phyloP scores from a whole-genome alignment of 1,284 basidiomycete genomes.

The Leccinum angustisporum region DNA sequence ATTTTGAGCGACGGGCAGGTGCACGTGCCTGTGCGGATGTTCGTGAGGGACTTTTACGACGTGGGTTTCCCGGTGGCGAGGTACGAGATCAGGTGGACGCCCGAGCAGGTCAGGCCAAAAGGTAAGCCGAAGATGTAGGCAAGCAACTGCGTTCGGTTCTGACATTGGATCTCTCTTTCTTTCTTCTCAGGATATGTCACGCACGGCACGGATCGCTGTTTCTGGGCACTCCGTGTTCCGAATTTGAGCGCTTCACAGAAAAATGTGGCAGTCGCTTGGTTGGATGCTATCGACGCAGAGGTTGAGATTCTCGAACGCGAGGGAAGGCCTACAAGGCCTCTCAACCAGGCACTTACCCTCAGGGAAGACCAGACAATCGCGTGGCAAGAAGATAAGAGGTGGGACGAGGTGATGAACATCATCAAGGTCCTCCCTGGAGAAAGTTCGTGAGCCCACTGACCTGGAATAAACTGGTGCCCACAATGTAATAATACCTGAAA shows the following conservation, averaged over 20 bases:
- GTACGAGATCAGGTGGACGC: constrained; percentile 49
- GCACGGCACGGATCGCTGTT: constrained; percentile 60
- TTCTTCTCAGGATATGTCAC: constrained; percentile 46
- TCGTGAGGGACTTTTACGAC: constrained; percentile 57
- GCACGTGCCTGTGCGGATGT: constrained; percentile 62
- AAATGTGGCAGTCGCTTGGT: too few species aligned
- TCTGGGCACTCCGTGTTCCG: constrained; percentile 46
- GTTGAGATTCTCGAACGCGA: too few species aligned
- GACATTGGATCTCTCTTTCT: not conserved
- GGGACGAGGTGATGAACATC: constrained; percentile 39
- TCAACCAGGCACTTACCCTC: too few species aligned
- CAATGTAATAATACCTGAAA: not conserved
- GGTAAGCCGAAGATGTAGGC: too few species aligned
- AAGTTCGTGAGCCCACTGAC: constrained; percentile 3
- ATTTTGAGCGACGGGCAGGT: constrained; percentile 70
- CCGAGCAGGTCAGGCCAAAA: too few species aligned
- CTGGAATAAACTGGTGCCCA: not conserved
- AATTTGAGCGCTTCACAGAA: constrained; percentile 11
- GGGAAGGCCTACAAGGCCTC: too few species aligned
- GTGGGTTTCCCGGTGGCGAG: constrained; percentile 61
- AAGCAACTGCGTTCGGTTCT: not conserved
- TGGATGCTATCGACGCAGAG: too few species aligned
- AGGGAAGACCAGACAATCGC: constrained; percentile 31
- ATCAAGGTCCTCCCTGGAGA: constrained; percentile 34
- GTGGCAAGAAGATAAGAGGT: constrained; percentile 55